Evolutionary conservation across 108 stramenopile genomes (phyloP), one percentile per base, ranked within the genome.

Genomic region (Nannochloropsis gaditana): DNA sequence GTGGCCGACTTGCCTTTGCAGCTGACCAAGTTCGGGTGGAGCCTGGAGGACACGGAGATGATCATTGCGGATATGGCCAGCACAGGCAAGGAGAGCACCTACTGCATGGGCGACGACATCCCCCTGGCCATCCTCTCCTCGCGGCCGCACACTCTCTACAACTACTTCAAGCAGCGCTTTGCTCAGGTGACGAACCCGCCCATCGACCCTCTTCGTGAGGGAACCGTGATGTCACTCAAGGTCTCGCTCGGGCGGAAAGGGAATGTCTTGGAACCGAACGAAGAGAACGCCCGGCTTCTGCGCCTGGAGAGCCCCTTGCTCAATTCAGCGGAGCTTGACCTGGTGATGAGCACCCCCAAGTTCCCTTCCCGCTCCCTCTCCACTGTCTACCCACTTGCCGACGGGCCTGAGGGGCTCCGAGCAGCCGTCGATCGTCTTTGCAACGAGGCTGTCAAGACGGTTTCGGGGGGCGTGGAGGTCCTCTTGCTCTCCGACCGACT

Each of bases 91-190:
- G 98, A 98, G 91, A 94, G 95, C 5, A 92, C 97, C 43, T 97
- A 96, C 86, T 94, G 94, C 90, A 98, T 98, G 98, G 98, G 98
- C 42, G 97, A 97, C 86, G 98, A 98, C 88, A 94, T 97, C 5
- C 96, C 98, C 9, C 93, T 98, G 17, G 98, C 98, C 31, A 96
- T 96, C 11, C 90, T 98, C 80, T 96, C 96, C 9, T 93, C 95
- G 82, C 92, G 96, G 84, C 96, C 98, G 41, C 94, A 97, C 43
- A 94, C 93, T 86, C 92, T 96, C 17, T 93, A 92, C 85, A 96
- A 97, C 87, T 98, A 97, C 90, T 97, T 98, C 93, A 98, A 98
- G 93, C 98, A 98, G 90, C 94, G 96, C 80, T 98, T 98, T 89
- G 98, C 98, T 0, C 94, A 98, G 89, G 98, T 98, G 80, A 98